Base-by-base conservation (phyloP, 805 yeast species). In the Hanseniaspora jakobsenii region DNA sequence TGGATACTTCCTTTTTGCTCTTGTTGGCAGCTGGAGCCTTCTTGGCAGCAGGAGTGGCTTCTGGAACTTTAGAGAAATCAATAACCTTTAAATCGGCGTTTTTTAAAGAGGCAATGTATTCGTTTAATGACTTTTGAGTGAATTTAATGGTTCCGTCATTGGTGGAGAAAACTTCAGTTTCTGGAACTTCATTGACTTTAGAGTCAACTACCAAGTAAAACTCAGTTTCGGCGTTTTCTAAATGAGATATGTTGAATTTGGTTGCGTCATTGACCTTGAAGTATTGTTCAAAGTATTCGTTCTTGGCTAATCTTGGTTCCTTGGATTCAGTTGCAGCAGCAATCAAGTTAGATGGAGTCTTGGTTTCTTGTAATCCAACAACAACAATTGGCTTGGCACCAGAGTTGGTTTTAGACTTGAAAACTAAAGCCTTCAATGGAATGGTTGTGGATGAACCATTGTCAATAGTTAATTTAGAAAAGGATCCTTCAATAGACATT, bases 371-470 rank as follows among this genome's bases (percentile, higher is more conserved):
- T 48, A 79, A 69, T 6, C 94, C 94, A 55, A 85, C 71, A 26
- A 84, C 83, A 43, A 85, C 73, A 24, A 85, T 71, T 32, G 95
- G 94, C 16, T 73, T 62, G 40, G 82, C 84, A 38, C 84, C 65
- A 58, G 85, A 85, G 29, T 94, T 78, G 38, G 94, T 83, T 66
- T 85, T 85, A 54, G 94, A 94, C 66, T 85, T 85, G 73, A 85
- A 85, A 22, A 85, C 86, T 50, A 85, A 67, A 4, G 87, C 72
- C 63, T 85, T 85, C 50, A 83, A 72, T 23, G 77, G 66, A 22
- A 66, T 50, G 2, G 80, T 69, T 30, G 69, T 66, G 36, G 69
- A 78, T 38, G 72, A 54, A 35, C 71, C 78, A 32, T 73, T 69
- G 30, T 73, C 69, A 52, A 80, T 63, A 32, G 86, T 78, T 49